Conservation (phyloP, 1,139 yeast genomes). For the Suhomyces maxii region DNA sequence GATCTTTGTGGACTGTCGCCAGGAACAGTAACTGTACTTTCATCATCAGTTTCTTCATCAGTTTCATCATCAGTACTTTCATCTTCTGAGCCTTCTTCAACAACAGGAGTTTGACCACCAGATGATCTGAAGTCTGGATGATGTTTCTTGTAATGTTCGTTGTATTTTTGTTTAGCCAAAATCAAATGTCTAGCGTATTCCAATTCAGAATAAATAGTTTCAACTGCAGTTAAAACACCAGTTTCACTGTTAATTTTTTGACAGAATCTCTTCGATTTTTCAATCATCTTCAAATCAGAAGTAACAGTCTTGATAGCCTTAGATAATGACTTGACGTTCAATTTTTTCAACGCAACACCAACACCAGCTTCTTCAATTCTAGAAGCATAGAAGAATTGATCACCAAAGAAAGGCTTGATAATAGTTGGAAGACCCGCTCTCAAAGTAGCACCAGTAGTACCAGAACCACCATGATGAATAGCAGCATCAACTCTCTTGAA, state of each 20-base stretch:
- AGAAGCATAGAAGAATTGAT: constrained; percentile 87
- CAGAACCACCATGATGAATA: constrained; percentile 97
- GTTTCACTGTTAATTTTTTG: constrained; percentile 63
- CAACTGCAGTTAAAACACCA: constrained; percentile 80
- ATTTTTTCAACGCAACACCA: constrained; percentile 71
- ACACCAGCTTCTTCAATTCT: constrained; percentile 88
- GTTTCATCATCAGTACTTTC: constrained; percentile 6
- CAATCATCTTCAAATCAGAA: constrained; percentile 62
- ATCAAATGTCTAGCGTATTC: constrained; percentile 68
- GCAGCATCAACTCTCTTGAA: constrained; percentile 89
- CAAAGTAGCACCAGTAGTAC: constrained; percentile 91
- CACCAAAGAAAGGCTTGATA: constrained; percentile 94
- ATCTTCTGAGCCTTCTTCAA: constrained; percentile 18
- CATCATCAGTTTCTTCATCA: constrained; percentile 7
- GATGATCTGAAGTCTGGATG: constrained; percentile 23
- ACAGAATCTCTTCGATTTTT: constrained; percentile 65
- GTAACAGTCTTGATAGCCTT: constrained; percentile 71
- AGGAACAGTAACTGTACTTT: neutral
- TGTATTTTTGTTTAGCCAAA: constrained; percentile 28
- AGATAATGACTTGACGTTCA: constrained; percentile 62
- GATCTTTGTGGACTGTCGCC: no score
- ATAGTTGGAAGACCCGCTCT: constrained; percentile 87
- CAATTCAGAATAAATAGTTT: constrained; percentile 71
- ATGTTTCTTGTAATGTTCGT: constrained; percentile 22
- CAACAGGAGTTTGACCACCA: constrained; percentile 32